Base-by-base conservation (phyloP, 2,329 filamentous ascomycete species). In the Epichloe festucae region DNA sequence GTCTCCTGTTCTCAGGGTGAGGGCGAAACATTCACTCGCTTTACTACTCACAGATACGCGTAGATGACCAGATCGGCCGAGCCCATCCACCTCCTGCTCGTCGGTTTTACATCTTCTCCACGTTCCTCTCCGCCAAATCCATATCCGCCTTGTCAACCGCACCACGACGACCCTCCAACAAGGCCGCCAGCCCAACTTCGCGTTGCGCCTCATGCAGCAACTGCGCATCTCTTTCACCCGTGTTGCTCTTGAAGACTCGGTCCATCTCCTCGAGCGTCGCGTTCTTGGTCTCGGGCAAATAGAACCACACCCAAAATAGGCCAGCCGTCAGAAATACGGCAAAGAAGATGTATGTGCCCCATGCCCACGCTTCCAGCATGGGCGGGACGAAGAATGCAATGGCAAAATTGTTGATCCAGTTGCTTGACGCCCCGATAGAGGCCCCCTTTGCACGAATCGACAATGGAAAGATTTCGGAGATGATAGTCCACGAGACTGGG, bases 281-380 rank as follows among this genome's bases (percentile, higher is more conserved):
- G 51, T 72, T 71, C 57, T 77, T 78, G 3, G 77, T 80, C 59
- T 79, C 76, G 3, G 76, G 76, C 4, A 79, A 64, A 50, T 69
- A 69, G 59, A 75, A 73, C 57, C 66, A 76, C 10, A 75, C 70
- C 59, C 74, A 80, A 21, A 73, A 56, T 27, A 71, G 67, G 2
- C 74, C 70, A 10, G 65, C 60, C 12, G 72, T 63, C 50, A 77
- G 74, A 46, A 76, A 69, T 0, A 69, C 68, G 34, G 73, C 74
- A 56, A 80, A 80, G 67, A 81, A 78, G 57, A 77, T 74, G 59
- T 77, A 79, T 0, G 74, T 75, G 23, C 23, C 76, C 61, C 72
- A 78, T 10, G 65, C 60, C 61, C 69, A 67, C 19, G 58, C 56
- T 45, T 56, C 55, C 31, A 60, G 54, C 58, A 70, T 76, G 10